Evolutionary conservation across 2,329 filamentous ascomycete species (phyloP), one percentile per base, ranked within the genome.

Genomic region (Chaetomiaceae sp.): DNA sequence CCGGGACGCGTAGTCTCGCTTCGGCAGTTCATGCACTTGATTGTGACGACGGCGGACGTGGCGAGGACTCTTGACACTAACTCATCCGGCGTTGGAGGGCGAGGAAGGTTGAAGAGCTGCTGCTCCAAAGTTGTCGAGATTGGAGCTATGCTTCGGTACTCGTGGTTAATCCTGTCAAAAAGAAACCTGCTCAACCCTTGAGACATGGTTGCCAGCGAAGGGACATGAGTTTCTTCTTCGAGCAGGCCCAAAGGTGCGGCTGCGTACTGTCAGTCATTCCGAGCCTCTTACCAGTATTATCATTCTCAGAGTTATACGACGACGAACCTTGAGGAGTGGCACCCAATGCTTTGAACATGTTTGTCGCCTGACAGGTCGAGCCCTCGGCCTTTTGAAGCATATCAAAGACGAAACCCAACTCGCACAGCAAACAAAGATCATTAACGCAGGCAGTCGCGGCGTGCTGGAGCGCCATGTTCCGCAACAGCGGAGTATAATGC

Each of bases 341-440:
- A 65, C 88, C 91, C 51, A 99, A 84, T 0, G 90, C 88, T 67
- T 93, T 95, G 27, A 97, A 73, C 56, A 99, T 79, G 64, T 99
- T 99, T 0, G 92, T 96, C 13, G 93, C 93, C 65, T 99, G 93
- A 60, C 93, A 99, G 53, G 95, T 95, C 50, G 91, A 86, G 0
- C 91, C 92, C 56, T 87, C 86, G 2, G 93, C 93, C 66, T 97
- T 99, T 62, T 97, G 87, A 20, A 99, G 78, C 93, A 99, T 99
- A 65, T 99, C 95, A 61, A 96, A 95, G 9, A 99, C 74, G 65
- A 93, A 99, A 1, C 93, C 93, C 58, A 99, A 76, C 68, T 99
- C 93, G 68, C 93, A 99, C 1, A 99, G 73, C 37, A 99, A 74
- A 67, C 93, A 99, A 27, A 82, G 79, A 49, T 95, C 90, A 59